Conservation (phyloP, 1,139 yeast species). For the Saccharomyces pastorianus region DNA sequence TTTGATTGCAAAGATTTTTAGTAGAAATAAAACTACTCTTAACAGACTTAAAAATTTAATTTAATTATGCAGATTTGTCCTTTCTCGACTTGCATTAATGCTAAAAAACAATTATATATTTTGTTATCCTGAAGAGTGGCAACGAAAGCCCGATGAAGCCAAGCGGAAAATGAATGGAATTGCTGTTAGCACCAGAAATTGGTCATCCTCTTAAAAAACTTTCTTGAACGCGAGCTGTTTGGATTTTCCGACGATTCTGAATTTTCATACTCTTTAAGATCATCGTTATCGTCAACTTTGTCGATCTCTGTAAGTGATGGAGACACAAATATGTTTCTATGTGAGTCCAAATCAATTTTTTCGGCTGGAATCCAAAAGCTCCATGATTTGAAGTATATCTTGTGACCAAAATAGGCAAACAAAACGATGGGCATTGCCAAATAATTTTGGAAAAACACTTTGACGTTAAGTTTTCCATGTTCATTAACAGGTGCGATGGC, state of each 20-base stretch:
- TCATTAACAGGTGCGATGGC: conserved; percentile 61
- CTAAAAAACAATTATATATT: neutral
- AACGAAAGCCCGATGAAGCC: neutral
- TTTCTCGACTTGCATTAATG: neutral
- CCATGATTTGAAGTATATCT: conserved; percentile 41
- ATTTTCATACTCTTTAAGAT: neutral
- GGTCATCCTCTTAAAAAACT: neutral
- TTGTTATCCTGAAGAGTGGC: neutral
- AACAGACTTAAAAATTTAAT: neutral
- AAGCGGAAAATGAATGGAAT: neutral
- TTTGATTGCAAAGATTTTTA: neutral
- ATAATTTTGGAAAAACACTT: conserved; percentile 45
- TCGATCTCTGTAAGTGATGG: conserved; percentile 19
- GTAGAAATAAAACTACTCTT: neutral
- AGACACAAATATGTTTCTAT: conserved; percentile 48
- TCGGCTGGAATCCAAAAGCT: conserved; percentile 37
- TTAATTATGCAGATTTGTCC: neutral
- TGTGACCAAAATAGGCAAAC: conserved; percentile 43
- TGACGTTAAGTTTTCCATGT: conserved; percentile 39
- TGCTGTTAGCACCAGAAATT: neutral
- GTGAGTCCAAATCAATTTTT: conserved; percentile 46
- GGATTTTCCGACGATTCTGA: neutral
- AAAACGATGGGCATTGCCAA: conserved; percentile 48
- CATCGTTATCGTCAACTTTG: neutral
- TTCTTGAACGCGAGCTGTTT: neutral